Percentiles rank a stretch among this genome's conserved stretches.
phyloP scores from a whole-genome alignment of 1,284 basidiomycete genomes.

The Melampsora medusae region DNA sequence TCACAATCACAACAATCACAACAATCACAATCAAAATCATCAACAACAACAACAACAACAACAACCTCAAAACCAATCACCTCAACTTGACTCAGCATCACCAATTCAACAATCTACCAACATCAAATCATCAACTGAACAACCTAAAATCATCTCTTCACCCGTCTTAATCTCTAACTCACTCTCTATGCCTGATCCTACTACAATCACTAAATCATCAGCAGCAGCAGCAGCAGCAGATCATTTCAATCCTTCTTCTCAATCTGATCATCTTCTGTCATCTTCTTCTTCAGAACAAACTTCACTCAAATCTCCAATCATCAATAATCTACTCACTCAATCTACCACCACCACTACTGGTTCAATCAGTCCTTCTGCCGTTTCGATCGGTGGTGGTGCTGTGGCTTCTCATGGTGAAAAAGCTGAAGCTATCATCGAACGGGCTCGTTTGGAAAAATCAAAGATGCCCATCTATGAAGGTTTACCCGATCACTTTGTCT shows the following conservation, averaged over 20 bases:
- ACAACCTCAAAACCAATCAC: neutral
- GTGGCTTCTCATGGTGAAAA: slow-evolving; percentile 36
- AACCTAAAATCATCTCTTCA: neutral
- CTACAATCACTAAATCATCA: too few species aligned
- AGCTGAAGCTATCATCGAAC: slow-evolving; percentile 64
- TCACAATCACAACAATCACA: slow-evolving; percentile 18
- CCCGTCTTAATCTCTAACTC: neutral
- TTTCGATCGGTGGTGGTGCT: slow-evolving; percentile 34
- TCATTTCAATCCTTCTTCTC: too few species aligned
- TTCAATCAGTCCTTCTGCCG: slow-evolving; percentile 7
- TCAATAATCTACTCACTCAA: neutral
- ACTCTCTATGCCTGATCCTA: neutral
- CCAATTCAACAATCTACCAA: neutral
- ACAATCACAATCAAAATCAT: too few species aligned
- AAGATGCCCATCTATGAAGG: slow-evolving; percentile 74
- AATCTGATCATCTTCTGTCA: too few species aligned
- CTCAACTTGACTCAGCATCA: neutral
- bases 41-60: slow-evolving; percentile 15
- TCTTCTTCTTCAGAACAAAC: neutral
- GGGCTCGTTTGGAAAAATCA: slow-evolving; percentile 70
- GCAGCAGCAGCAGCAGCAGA: too few species aligned
- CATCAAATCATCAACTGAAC: too few species aligned
- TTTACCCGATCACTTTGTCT: slow-evolving; percentile 66
- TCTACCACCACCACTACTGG: neutral
- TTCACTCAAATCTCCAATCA: neutral